phyloP scores from a whole-genome alignment of 2,329 filamentous ascomycete species.

The Apiospora sp. region DNA sequence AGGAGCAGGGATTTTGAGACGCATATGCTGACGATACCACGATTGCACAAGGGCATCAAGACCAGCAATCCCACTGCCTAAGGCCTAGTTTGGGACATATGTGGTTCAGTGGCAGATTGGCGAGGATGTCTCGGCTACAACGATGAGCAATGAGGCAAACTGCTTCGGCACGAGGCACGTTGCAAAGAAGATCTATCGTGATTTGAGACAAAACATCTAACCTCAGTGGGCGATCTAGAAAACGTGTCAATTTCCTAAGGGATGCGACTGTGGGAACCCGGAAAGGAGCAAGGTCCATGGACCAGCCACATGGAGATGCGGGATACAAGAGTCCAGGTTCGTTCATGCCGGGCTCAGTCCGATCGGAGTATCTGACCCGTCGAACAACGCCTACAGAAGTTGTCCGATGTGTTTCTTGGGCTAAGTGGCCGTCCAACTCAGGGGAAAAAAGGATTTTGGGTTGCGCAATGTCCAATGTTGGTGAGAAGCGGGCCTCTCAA shows the following conservation, averaged over 20 bases:
- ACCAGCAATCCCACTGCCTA: not conserved
- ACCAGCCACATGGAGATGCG: not conserved
- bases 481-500: constrained; percentile 8
- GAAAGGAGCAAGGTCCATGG: not conserved
- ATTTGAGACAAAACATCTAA: not conserved
- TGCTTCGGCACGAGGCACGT: not conserved
- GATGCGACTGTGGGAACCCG: not conserved
- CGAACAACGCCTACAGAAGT: too few relatives aligned
- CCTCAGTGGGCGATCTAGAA: not conserved
- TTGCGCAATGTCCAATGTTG: not conserved
- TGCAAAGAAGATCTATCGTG: not conserved
- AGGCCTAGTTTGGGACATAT: not conserved
- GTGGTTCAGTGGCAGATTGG: constrained; percentile 18
- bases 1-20: not conserved
- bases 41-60: not conserved
- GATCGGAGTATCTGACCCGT: not conserved
- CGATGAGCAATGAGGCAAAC: not conserved
- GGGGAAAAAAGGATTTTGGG: not conserved
- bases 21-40: not conserved
- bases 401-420: too few relatives aligned
- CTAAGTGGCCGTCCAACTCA: not conserved
- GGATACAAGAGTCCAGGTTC: not conserved
- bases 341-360: not conserved
- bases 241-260: not conserved
- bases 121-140: constrained; percentile 9